Conservation (phyloP, 768 basidiomycete genomes). For the Solioccasus polychromus region DNA sequence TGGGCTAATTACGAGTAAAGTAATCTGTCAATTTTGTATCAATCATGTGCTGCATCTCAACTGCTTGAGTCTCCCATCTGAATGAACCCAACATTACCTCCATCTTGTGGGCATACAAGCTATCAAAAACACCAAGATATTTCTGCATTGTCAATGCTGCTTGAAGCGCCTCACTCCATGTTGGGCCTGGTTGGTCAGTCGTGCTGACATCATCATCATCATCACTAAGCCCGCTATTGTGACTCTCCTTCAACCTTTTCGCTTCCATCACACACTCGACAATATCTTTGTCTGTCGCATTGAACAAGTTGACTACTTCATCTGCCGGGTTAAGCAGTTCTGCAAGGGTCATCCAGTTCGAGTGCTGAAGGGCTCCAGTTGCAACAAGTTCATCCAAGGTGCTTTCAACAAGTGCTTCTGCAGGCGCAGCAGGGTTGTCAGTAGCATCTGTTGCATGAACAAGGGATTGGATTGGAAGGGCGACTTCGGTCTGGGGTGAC, state of each 20-base stretch:
- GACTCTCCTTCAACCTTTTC: background rate
- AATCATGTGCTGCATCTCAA: background rate
- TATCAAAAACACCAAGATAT: no score
- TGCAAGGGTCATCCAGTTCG: background rate
- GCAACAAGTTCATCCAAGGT: background rate
- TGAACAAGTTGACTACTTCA: background rate
- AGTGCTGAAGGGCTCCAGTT: background rate
- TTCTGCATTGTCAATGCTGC: background rate
- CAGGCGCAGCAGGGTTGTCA: no score
- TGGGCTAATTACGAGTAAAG: background rate
- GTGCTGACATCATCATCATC: background rate
- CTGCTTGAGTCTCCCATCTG: background rate
- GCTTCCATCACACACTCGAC: background rate
- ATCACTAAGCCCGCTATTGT: background rate
- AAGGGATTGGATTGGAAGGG: background rate
- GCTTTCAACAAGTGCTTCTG: background rate
- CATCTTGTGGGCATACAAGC: background rate
- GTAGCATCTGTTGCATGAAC: background rate
- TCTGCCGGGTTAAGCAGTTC: background rate
- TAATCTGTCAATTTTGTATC: background rate
- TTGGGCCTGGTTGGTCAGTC: background rate
- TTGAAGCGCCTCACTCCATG: background rate
- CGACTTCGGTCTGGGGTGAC: no score
- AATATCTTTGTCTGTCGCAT: background rate
- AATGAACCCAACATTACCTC: background rate